Conservation (phyloP, 306 rosid species). For the Vigna angularis region DNA sequence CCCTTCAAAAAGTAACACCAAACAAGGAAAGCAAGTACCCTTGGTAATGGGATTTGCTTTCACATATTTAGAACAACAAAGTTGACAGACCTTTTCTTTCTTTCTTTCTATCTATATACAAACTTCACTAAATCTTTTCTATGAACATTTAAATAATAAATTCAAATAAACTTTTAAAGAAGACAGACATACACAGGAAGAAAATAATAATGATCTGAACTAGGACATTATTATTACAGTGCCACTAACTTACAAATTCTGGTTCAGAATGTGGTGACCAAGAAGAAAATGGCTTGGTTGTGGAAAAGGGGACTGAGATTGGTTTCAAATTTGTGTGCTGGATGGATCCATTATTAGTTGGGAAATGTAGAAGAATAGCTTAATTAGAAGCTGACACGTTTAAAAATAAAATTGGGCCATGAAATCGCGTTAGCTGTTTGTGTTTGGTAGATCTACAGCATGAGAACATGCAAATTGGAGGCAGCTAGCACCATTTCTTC, state of each 20-base stretch:
- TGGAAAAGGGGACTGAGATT: no score
- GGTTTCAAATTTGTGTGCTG: constrained; percentile 22
- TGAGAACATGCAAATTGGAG: constrained; percentile 58
- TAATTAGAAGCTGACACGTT: constrained; percentile 20
- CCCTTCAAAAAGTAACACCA: constrained; percentile 31
- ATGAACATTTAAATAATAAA: no score
- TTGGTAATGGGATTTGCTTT: constrained; percentile 6
- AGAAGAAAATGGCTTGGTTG: not conserved
- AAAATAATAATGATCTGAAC: no score
- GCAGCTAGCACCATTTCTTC: constrained; percentile 48
- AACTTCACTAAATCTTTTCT: no score
- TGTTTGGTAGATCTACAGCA: constrained; percentile 49
- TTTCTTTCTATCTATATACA: no score
- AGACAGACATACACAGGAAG: no score
- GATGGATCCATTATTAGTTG: constrained; percentile 18
- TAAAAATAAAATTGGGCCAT: constrained; percentile 24
- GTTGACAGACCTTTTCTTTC: constrained; percentile 1
- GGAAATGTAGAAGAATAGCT: constrained; percentile 25
- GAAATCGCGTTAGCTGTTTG: constrained; percentile 33
- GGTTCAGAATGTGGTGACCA: not conserved
- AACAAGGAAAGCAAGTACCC: not conserved
- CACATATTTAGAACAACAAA: constrained; percentile 26
- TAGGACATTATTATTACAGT: no score
- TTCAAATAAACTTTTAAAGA: no score
- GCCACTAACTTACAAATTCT: no score